phyloP scores from a whole-genome alignment of 805 yeast genomes.

The Starmerella stigmatis region DNA sequence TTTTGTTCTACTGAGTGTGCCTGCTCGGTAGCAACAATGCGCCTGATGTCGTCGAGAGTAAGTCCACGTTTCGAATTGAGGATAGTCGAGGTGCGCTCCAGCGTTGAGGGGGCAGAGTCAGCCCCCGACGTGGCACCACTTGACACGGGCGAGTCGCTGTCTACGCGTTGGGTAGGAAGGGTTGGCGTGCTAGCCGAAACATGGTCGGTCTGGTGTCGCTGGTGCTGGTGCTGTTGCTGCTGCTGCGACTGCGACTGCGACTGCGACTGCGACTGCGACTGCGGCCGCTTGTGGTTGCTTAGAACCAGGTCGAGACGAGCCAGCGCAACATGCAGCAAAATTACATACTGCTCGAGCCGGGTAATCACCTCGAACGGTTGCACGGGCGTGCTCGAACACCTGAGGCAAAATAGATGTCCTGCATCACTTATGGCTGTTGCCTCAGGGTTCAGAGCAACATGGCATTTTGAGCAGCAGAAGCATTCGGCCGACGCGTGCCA shows the following conservation, averaged over 20 bases:
- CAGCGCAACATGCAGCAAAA: constrained; percentile 72
- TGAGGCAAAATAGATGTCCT: background rate
- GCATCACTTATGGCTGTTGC: constrained; percentile 9
- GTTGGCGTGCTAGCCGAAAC: constrained; percentile 2
- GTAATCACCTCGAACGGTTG: constrained; percentile 48
- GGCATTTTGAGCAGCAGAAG: constrained; percentile 43
- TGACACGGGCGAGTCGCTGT: background rate
- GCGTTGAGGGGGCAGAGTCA: constrained; percentile 20
- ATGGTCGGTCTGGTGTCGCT: background rate
- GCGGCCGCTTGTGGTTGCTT: constrained; percentile 19
- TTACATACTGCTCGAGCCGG: constrained; percentile 62
- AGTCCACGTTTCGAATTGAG: constrained; percentile 72
- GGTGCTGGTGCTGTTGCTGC: background rate
- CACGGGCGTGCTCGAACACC: background rate
- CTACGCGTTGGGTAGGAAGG: background rate
- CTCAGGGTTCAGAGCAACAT: constrained; percentile 5
- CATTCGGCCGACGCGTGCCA: constrained; percentile 66
- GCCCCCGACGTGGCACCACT: background rate
- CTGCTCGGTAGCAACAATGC: constrained; percentile 94
- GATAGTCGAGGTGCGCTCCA: constrained; percentile 58
- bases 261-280: constrained; percentile 10
- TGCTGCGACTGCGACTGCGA: background rate
- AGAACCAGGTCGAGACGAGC: constrained; percentile 46
- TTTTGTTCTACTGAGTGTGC: constrained; percentile 35
- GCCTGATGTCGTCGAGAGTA: constrained; percentile 90